These are phyloP conservation scores for Tagetes erecta DNA, from an alignment of 129 eudicot genomes.

Conservation along the genomic window DNA sequence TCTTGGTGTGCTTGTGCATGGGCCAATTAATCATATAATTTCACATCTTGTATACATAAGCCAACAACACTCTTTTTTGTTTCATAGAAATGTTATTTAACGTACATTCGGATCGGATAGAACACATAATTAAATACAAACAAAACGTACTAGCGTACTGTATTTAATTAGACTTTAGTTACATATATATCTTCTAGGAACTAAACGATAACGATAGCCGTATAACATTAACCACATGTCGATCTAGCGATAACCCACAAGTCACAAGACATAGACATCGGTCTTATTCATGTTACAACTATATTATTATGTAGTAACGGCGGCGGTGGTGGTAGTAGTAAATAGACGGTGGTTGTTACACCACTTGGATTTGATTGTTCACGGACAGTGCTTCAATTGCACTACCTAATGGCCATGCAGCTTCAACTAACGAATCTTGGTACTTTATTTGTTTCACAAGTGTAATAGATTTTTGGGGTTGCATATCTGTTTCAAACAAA, in stretches of 20 bases:
- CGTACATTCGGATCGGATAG: neutral
- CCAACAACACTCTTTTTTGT: neutral
- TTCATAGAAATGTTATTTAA: neutral
- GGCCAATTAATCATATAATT: neutral
- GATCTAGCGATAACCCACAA: neutral
- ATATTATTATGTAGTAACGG: neutral
- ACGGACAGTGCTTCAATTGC: neutral
- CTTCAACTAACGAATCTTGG: slow-evolving; percentile 79
- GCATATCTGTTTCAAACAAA: slow-evolving; percentile 52
- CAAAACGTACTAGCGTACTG: neutral
- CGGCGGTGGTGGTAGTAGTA: neutral
- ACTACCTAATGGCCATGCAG: slow-evolving; percentile 99
- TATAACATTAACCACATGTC: neutral
- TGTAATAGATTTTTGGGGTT: slow-evolving; percentile 65
- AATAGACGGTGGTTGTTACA: neutral
- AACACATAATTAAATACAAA: neutral
- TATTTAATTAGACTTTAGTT: neutral
- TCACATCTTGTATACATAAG: neutral
- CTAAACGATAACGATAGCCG: neutral
- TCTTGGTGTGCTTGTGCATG: too few species aligned
- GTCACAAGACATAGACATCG: neutral
- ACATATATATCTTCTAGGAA: neutral
- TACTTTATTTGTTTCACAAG: slow-evolving; percentile 75
- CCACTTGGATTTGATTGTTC: too few species aligned
- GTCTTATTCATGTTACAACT: neutral